Percentiles rank a stretch among this genome's conserved stretches.
phyloP scores from a whole-genome alignment of 441 rosid genomes.

The Erodium trifolium region DNA sequence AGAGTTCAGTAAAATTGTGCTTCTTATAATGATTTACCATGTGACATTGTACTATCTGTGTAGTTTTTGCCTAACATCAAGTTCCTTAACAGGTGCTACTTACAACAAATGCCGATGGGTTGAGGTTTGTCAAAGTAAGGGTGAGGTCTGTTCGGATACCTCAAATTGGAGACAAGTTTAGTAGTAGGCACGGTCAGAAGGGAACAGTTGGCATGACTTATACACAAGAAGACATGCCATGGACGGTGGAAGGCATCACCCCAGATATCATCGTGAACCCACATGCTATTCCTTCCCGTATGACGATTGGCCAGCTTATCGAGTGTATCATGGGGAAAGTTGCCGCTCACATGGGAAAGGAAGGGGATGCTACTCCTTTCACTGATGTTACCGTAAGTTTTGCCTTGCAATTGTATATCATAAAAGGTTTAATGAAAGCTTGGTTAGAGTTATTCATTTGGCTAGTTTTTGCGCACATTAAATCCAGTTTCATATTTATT shows the following conservation, averaged over 20 bases:
- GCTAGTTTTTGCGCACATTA: background rate
- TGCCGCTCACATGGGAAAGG: constrained; percentile 99
- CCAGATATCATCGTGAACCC: constrained; percentile 95
- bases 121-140: constrained; percentile 97
- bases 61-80: background rate
- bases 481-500: too few species aligned
- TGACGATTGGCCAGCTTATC: constrained; percentile 98
- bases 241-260: constrained; percentile 94
- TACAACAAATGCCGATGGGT: constrained; percentile 94
- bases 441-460: background rate
- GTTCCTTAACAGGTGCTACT: constrained; percentile 52
- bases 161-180: constrained; percentile 94
- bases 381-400: constrained; percentile 48
- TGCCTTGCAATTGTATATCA: background rate
- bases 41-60: background rate
- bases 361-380: constrained; percentile 97
- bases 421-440: background rate
- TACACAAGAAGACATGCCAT: constrained; percentile 98
- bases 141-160: constrained; percentile 95
- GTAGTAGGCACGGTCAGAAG: constrained; percentile 98
- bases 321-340: constrained; percentile 99
- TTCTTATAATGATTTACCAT: background rate
- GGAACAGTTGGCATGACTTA: constrained; percentile 99
- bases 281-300: constrained; percentile 98
- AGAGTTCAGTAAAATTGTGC: background rate